phyloP scores from a whole-genome alignment of 768 basidiomycete genomes.

The Suillus fuscotomentosus region DNA sequence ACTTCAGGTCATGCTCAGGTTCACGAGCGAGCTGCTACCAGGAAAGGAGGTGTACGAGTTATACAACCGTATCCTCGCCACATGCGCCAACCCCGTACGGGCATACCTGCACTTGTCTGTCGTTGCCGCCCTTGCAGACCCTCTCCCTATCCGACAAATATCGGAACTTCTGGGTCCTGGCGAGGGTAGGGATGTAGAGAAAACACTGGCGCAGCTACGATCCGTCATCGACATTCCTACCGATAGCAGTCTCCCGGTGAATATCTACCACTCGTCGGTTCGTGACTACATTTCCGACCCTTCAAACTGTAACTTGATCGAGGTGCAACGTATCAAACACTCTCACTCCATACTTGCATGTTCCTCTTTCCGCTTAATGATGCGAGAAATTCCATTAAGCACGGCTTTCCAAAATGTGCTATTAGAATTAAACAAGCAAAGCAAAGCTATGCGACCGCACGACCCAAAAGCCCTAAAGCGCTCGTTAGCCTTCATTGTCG shows the following conservation, averaged over 20 bases:
- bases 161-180: not conserved
- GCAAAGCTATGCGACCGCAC: not conserved
- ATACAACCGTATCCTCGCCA: not conserved
- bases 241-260: not conserved
- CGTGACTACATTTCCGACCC: not conserved
- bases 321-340: not conserved
- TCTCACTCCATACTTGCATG: not conserved
- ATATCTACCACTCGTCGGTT: not conserved
- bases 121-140: not conserved
- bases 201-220: not conserved
- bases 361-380: not conserved
- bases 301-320: not conserved
- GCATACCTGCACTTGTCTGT: not conserved
- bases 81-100: not conserved
- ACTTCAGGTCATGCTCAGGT: not conserved
- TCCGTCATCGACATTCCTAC: not conserved
- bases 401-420: not conserved
- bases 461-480: not conserved
- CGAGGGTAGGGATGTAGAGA: not conserved
- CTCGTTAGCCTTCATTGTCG: not conserved
- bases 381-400: not conserved
- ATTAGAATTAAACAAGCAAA: not conserved
- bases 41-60: not conserved
- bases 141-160: not conserved
- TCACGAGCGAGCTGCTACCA: not conserved